These are phyloP conservation scores for Daldinia grandis DNA, from an alignment of 495 filamentous ascomycete genomes.

Conservation along the genomic window DNA sequence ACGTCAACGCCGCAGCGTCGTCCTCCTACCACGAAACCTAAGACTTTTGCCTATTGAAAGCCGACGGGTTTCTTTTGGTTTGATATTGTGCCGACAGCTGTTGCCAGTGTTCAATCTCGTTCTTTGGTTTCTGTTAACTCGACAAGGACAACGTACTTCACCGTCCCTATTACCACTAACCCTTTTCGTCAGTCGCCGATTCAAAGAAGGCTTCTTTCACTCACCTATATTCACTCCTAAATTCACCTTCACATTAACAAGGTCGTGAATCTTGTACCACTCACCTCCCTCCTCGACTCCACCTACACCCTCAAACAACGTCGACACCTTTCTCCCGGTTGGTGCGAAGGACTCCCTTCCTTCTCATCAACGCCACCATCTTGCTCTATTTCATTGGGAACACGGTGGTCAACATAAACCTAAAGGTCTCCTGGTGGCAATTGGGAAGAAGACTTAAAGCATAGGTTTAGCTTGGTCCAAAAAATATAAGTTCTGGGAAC, in stretches of 20 bases:
- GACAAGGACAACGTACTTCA: not conserved
- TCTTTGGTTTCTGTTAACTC: not conserved
- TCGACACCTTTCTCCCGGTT: not conserved
- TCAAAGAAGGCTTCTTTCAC: not conserved
- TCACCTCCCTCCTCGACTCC: not conserved
- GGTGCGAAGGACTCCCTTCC: not conserved
- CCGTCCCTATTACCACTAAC: not conserved
- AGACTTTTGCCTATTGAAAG: not conserved
- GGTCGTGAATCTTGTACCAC: not conserved
- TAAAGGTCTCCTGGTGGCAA: not conserved
- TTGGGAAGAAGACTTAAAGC: not conserved
- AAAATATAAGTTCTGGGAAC: not conserved
- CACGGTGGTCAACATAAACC: not conserved
- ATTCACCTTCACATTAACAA: not conserved
- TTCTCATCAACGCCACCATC: not conserved
- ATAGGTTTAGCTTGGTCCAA: not conserved
- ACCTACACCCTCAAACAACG: not conserved
- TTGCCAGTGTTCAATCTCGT: not conserved
- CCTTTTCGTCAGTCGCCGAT: not conserved
- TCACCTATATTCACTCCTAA: not conserved
- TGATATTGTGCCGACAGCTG: not conserved
- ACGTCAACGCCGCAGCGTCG: not conserved
- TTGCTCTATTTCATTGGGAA: slow-evolving; percentile 1
- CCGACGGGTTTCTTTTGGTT: not conserved
- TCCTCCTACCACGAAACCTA: not conserved